phyloP scores from a whole-genome alignment of 192 early-diverging fungal species.

The Backusella tarrabulga region DNA sequence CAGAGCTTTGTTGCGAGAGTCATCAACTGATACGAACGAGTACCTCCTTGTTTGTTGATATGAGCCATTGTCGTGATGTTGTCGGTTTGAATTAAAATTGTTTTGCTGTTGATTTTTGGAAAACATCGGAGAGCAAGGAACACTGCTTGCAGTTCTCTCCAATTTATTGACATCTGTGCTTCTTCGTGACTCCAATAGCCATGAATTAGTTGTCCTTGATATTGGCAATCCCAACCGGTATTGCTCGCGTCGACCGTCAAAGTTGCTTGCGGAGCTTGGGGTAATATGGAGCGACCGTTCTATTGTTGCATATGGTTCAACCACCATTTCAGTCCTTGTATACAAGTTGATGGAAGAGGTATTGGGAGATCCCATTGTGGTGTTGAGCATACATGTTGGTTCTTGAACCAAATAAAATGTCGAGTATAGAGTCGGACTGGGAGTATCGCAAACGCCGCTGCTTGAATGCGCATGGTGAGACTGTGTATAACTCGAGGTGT shows the following conservation, averaged over 20 bases:
- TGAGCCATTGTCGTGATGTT: conserved; percentile 5
- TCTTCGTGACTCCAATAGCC: too few species aligned
- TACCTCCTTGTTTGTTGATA: conserved; percentile 19
- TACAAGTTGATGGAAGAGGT: too few species aligned
- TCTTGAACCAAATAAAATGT: not conserved
- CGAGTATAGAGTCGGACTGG: not conserved
- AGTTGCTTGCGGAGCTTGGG: too few species aligned
- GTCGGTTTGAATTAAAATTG: not conserved
- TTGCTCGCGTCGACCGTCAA: too few species aligned
- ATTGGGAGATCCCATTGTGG: too few species aligned
- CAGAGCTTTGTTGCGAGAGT: conserved; percentile 12
- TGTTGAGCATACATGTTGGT: too few species aligned
- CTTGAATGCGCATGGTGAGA: not conserved
- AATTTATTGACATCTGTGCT: conserved; percentile 19
- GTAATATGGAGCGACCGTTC: too few species aligned
- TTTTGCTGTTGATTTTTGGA: not conserved
- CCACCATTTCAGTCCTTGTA: too few species aligned
- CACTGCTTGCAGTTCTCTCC: conserved; percentile 29
- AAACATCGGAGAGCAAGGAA: conserved; percentile 5
- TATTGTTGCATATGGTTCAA: too few species aligned
- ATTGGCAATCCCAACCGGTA: too few species aligned
- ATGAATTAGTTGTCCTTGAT: too few species aligned
- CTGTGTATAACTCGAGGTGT: not conserved
- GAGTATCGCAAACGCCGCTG: not conserved
- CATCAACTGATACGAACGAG: conserved; percentile 22